phyloP scores from a whole-genome alignment of 129 eudicot genomes.

The Lactuca saligna region DNA sequence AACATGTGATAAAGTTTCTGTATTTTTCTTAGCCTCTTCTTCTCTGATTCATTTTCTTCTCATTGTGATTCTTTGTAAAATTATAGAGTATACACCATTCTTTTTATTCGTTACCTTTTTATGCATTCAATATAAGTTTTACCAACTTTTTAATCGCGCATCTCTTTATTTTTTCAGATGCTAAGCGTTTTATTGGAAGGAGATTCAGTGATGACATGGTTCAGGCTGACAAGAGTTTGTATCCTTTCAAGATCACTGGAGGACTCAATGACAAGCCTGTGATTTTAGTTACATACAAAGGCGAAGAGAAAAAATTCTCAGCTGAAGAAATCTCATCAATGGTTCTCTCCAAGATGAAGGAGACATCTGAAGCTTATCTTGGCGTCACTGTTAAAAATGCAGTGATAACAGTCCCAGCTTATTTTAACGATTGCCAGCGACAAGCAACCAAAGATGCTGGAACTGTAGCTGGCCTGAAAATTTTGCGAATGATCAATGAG shows the following conservation, averaged over 20 bases:
- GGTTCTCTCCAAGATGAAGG: slow-evolving; percentile 56
- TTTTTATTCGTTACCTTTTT: no score
- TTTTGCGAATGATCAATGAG: slow-evolving; percentile 51
- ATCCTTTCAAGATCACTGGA: slow-evolving; percentile 52
- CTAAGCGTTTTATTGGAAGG: slow-evolving; percentile 59
- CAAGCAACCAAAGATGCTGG: slow-evolving; percentile 80
- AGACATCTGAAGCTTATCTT: slow-evolving; percentile 46
- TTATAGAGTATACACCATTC: no score
- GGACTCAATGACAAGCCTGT: slow-evolving; percentile 55
- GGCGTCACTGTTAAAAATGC: slow-evolving; percentile 41
- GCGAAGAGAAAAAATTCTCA: slow-evolving; percentile 45
- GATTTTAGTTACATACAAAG: slow-evolving; percentile 49
- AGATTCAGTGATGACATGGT: slow-evolving; percentile 51
- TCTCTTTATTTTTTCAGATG: slow-evolving; percentile 28
- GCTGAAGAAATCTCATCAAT: slow-evolving; percentile 60
- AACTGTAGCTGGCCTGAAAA: slow-evolving; percentile 52
- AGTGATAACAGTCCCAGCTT: slow-evolving; percentile 65
- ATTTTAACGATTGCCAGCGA: slow-evolving; percentile 57
- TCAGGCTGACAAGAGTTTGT: slow-evolving; percentile 48
- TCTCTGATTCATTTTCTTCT: background rate
- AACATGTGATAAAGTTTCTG: background rate
- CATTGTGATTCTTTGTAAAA: no score
- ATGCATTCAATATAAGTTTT: no score
- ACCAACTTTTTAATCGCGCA: background rate
- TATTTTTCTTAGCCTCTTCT: background rate